Percentiles rank a stretch among this genome's conserved stretches.
phyloP scores from a whole-genome alignment of 768 basidiomycete genomes.

The Leccinum barrowsii region DNA sequence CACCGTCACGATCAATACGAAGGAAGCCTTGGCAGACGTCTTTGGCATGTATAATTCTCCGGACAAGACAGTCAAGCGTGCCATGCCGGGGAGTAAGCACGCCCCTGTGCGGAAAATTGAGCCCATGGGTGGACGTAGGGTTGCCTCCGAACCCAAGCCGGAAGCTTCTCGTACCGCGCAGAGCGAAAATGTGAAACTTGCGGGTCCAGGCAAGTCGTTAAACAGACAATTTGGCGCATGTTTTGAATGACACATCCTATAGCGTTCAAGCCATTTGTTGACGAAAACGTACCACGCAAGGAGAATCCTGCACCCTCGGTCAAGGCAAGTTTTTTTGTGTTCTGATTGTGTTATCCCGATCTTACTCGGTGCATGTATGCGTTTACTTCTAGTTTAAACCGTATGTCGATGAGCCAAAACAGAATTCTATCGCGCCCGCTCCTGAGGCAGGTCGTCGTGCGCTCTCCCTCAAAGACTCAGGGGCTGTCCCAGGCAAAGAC shows the following conservation, averaged over 20 bases:
- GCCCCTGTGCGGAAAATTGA: conserved; percentile 69
- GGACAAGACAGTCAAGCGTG: conserved; percentile 61
- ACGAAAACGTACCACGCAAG: conserved; percentile 50
- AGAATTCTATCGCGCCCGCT: conserved; percentile 34
- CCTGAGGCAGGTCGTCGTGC: conserved; percentile 36
- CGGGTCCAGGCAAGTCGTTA: conserved; percentile 37
- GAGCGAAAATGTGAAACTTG: conserved; percentile 21
- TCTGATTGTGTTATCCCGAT: background rate
- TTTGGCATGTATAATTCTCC: conserved; percentile 96
- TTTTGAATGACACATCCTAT: conserved; percentile 3
- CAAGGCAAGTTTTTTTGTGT: conserved; percentile 11
- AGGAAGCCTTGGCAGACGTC: conserved; percentile 90
- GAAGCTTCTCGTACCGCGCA: conserved; percentile 36
- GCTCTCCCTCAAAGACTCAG: conserved; percentile 50
- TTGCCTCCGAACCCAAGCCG: conserved; percentile 22
- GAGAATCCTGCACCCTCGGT: conserved; percentile 38
- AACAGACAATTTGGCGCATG: conserved; percentile 16
- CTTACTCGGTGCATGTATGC: conserved; percentile 9
- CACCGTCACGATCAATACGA: conserved; percentile 95
- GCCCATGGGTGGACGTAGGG: conserved; percentile 39
- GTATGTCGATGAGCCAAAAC: conserved; percentile 54
- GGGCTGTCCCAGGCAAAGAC: conserved; percentile 13
- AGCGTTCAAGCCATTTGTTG: conserved; percentile 64
- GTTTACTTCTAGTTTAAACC: conserved; percentile 53
- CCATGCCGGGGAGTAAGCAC: conserved; percentile 64